Evolutionary conservation across 2,329 filamentous ascomycete genomes (phyloP).

Genomic region (Apiospora marii): DNA sequence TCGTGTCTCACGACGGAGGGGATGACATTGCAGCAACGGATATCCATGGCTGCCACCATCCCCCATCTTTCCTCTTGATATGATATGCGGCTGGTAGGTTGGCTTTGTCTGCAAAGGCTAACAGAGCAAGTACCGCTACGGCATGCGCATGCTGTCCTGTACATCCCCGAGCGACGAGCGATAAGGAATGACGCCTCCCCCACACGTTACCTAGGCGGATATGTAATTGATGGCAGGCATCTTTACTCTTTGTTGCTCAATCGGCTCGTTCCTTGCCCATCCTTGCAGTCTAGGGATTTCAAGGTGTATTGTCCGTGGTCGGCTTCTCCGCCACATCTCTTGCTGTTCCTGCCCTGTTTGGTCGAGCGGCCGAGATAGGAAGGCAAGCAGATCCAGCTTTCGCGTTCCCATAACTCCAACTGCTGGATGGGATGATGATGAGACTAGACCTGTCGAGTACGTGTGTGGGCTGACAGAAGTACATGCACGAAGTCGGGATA

Average conservation of each 20-base stretch:
- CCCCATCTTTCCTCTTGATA: conserved; percentile 1
- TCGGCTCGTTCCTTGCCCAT: background rate
- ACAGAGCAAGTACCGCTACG: background rate
- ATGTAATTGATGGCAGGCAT: background rate
- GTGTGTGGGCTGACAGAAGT: background rate
- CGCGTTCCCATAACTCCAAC: background rate
- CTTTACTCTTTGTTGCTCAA: background rate
- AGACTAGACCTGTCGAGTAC: background rate
- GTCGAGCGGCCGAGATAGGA: background rate
- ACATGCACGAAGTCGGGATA: background rate
- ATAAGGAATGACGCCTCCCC: conserved; percentile 21
- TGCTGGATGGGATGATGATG: conserved; percentile 2
- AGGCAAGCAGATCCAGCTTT: background rate
- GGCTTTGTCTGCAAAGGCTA: conserved; percentile 3
- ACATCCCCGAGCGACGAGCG: conserved; percentile 2
- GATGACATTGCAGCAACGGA: background rate
- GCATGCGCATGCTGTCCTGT: background rate
- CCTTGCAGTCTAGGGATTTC: background rate
- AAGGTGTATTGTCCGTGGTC: background rate
- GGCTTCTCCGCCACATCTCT: background rate
- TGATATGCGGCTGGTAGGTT: background rate
- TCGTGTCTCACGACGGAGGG: background rate
- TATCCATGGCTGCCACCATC: background rate
- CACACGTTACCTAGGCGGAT: background rate
- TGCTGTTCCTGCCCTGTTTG: background rate